Percentiles rank a stretch among this genome's conserved stretches.
Conservation (phyloP, 2,329 filamentous ascomycete species). For the Apiospora sp. region DNA sequence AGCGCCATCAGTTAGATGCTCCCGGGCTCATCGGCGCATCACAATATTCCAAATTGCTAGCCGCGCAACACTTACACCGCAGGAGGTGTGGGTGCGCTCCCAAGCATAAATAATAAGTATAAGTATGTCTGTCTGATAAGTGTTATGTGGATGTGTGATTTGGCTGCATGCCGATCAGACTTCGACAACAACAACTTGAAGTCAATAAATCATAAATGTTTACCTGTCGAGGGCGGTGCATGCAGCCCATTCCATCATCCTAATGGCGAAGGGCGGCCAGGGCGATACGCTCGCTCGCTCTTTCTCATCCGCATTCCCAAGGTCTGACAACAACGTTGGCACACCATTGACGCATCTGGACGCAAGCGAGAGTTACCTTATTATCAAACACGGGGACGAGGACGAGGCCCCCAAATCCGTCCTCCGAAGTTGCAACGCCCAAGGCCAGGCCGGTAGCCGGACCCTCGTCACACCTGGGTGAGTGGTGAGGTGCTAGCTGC, state of each 20-base stretch:
- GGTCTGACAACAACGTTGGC: not conserved
- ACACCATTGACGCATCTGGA: not conserved
- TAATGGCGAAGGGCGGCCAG: not conserved
- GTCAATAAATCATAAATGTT: constrained; percentile 1
- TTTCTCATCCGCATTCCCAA: constrained; percentile 5
- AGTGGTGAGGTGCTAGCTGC: constrained; percentile 1
- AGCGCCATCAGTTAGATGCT: constrained; percentile 7
- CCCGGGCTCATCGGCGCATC: constrained; percentile 14
- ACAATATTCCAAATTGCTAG: constrained; percentile 18
- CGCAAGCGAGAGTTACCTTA: constrained; percentile 19
- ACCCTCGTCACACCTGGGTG: not conserved
- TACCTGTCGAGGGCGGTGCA: not conserved
- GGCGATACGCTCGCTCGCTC: constrained; percentile 3
- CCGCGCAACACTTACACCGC: constrained; percentile 1
- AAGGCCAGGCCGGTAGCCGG: not conserved
- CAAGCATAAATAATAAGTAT: not conserved
- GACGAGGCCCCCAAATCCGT: constrained; percentile 16
- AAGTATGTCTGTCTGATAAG: not conserved
- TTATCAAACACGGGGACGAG: constrained; percentile 13
- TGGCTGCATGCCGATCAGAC: constrained; percentile 15
- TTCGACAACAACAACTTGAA: not conserved
- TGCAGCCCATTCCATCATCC: constrained; percentile 9
- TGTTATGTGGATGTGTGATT: not conserved
- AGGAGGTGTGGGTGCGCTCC: constrained; percentile 1
- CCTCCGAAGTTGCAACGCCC: not conserved